phyloP scores from a whole-genome alignment of 2,329 filamentous ascomycete genomes.

The Chrysoporthe puriensis region DNA sequence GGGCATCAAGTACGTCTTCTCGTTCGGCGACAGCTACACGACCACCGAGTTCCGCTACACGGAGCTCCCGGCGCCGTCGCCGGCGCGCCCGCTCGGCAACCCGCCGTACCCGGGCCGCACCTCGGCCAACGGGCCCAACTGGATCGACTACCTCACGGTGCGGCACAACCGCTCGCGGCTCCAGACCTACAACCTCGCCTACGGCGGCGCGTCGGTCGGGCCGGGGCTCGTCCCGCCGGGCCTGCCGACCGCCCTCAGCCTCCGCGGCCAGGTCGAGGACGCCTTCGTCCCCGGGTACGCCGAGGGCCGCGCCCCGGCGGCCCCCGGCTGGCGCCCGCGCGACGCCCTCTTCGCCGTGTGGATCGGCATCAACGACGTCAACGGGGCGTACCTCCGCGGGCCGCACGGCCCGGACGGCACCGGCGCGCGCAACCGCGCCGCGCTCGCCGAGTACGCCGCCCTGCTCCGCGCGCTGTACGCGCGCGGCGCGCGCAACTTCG shows the following conservation, averaged over 20 bases:
- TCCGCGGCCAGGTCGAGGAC: constrained; percentile 54
- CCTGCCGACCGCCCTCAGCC: constrained; percentile 47
- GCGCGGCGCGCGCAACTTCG: constrained; percentile 58
- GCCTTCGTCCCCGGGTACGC: constrained; percentile 43
- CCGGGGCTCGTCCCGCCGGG: constrained; percentile 56
- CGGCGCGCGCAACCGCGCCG: constrained; percentile 35
- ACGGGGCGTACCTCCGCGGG: constrained; percentile 48
- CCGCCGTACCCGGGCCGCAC: constrained; percentile 58
- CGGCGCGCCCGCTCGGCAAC: constrained; percentile 64
- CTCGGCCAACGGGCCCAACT: constrained; percentile 54
- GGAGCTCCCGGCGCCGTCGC: constrained; percentile 50
- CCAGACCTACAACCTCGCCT: constrained; percentile 57
- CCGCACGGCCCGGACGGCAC: constrained; percentile 37
- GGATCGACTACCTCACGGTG: constrained; percentile 53
- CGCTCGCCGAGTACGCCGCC: constrained; percentile 45
- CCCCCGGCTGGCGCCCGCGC: constrained; percentile 39
- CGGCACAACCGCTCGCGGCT: constrained; percentile 51
- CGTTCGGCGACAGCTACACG: constrained; percentile 36
- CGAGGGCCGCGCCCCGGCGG: constrained; percentile 42
- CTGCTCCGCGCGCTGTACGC: constrained; percentile 50
- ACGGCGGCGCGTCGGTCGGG: constrained; percentile 58
- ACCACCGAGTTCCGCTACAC: constrained; percentile 55
- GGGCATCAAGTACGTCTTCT: constrained; percentile 45
- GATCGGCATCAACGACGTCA: constrained; percentile 61
- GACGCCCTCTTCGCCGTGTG: constrained; percentile 52